Evolutionary conservation across 768 basidiomycete genomes (phyloP).

Genomic region (Pulveroboletus sp.): DNA sequence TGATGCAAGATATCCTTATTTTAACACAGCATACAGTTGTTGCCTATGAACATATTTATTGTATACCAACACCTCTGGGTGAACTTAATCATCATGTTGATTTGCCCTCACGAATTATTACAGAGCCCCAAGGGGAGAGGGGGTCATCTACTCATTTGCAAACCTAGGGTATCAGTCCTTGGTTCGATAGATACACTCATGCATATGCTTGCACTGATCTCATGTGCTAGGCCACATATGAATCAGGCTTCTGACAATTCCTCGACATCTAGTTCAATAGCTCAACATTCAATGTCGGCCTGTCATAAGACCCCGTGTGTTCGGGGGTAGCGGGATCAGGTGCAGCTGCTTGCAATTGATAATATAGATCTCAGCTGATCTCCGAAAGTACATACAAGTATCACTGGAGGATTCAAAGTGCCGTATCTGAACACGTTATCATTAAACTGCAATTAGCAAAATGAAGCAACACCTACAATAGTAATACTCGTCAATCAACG

Average conservation of each 20-base stretch:
- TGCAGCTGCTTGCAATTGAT: background rate
- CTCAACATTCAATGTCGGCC: background rate
- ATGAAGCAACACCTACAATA: conserved; percentile 59
- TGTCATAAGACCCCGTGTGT: background rate
- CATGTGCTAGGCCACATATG: background rate
- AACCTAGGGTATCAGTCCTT: background rate
- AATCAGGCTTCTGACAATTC: background rate
- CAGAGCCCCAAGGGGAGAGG: conserved; percentile 33
- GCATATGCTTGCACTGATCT: conserved; percentile 1
- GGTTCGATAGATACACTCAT: background rate
- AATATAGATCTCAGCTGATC: background rate
- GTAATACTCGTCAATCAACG: conserved; percentile 85
- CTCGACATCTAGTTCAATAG: background rate
- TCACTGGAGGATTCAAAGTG: conserved; percentile 34
- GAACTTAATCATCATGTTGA: conserved; percentile 39
- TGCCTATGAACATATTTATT: background rate
- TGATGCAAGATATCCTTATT: background rate
- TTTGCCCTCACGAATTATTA: conserved; percentile 48
- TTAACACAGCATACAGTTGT: background rate
- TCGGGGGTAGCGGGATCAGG: background rate
- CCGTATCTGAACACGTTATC: conserved; percentile 34
- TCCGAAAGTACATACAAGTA: conserved; percentile 4
- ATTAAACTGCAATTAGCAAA: background rate
- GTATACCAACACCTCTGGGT: conserved; percentile 11
- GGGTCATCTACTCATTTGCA: background rate